These are phyloP conservation scores for Davidsoniella virescens DNA, from an alignment of 2,329 filamentous ascomycete species.

Conservation along the genomic window DNA sequence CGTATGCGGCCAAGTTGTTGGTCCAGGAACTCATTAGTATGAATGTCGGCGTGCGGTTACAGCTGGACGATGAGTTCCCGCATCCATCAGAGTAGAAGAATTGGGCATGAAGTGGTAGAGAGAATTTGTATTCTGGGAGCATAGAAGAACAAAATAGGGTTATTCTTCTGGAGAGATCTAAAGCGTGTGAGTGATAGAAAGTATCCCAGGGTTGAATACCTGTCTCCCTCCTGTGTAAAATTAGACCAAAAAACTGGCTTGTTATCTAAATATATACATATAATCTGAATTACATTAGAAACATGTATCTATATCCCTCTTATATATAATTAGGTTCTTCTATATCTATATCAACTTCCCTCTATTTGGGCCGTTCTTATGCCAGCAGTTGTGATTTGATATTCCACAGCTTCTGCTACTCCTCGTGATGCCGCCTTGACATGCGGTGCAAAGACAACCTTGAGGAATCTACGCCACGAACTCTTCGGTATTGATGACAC, in stretches of 20 bases:
- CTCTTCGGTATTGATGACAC: slow-evolving; percentile 26
- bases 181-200: too few species aligned
- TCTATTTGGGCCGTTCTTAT: slow-evolving; percentile 23
- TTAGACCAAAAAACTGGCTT: too few species aligned
- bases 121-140: too few species aligned
- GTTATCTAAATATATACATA: too few species aligned
- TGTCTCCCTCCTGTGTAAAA: too few species aligned
- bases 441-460: slow-evolving; percentile 81
- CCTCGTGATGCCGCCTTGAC: slow-evolving; percentile 35
- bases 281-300: not conserved
- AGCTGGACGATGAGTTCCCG: slow-evolving; percentile 88
- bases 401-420: slow-evolving; percentile 42
- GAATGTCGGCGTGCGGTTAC: slow-evolving; percentile 90
- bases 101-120: too few species aligned
- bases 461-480: slow-evolving; percentile 61
- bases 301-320: not conserved
- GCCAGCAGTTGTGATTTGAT: slow-evolving; percentile 58
- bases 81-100: slow-evolving; percentile 28
- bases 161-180: too few species aligned
- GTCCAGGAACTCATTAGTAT: slow-evolving; percentile 95
- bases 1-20: slow-evolving; percentile 89
- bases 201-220: too few species aligned
- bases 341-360: not conserved
- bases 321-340: not conserved
- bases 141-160: too few species aligned